A percentile compares a stretch with the other conserved stretches of the same genome.
Evolutionary conservation across 108 stramenopile genomes (phyloP).

Genomic region (Cyclostephanos tholiformis): DNA sequence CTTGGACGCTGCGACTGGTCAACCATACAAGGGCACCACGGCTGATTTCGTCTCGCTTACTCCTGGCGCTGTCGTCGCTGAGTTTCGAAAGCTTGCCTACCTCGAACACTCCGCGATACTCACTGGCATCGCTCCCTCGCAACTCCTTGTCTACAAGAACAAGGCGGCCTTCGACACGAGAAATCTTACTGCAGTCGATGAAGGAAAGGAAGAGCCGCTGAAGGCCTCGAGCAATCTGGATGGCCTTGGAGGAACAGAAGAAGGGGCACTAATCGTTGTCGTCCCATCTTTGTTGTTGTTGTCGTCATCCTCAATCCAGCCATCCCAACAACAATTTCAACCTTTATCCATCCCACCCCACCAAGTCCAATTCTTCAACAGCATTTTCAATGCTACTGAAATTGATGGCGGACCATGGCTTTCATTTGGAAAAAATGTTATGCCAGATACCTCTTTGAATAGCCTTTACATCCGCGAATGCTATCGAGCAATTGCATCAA

Average conservation of each 20-base stretch:
- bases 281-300: constrained; percentile 7
- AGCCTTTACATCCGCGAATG: too few relatives aligned
- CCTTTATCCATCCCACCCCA: too few relatives aligned
- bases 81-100: background rate
- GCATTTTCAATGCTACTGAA: too few relatives aligned
- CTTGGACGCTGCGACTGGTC: too few relatives aligned
- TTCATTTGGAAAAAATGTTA: background rate
- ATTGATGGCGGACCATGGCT: constrained; percentile 1
- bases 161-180: background rate
- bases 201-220: constrained; percentile 7
- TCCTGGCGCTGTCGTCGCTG: background rate
- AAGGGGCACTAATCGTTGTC: constrained; percentile 3
- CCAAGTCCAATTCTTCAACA: background rate
- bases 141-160: constrained; percentile 14
- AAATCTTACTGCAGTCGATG: background rate
- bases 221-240: constrained; percentile 4
- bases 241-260: constrained; percentile 14
- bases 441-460: background rate
- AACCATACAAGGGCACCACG: constrained; percentile 9
- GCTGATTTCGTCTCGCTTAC: constrained; percentile 2
- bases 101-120: background rate
- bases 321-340: too few relatives aligned
- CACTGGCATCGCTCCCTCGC: background rate
- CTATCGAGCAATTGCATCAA: too few relatives aligned
- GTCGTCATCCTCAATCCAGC: background rate